phyloP scores from a whole-genome alignment of 495 filamentous ascomycete species.

The Aspergillus nidulans region DNA sequence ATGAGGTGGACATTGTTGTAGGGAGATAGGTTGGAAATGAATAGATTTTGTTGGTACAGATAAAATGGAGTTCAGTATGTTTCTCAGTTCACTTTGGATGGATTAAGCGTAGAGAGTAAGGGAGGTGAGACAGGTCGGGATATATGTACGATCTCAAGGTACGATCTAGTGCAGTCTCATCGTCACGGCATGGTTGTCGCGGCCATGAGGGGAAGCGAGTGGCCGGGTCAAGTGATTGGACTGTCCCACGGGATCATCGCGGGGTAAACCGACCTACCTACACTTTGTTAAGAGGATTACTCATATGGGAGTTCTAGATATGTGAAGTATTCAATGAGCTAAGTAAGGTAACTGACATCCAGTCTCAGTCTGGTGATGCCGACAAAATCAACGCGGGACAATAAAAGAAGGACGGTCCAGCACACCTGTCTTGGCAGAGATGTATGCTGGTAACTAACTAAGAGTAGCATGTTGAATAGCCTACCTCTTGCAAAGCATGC shows the following conservation, averaged over 20 bases:
- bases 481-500: constrained; percentile 10
- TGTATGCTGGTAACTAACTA: constrained; percentile 2
- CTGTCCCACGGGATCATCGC: constrained; percentile 16
- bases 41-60: not conserved
- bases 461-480: constrained; percentile 14
- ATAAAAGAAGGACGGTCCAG: constrained; percentile 1
- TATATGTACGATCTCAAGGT: not conserved
- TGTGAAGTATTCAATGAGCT: not conserved
- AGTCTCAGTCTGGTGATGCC: constrained; percentile 1
- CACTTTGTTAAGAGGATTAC: not conserved
- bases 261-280: constrained; percentile 3
- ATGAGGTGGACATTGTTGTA: constrained; percentile 14
- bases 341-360: not conserved
- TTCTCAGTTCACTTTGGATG: not conserved
- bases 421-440: not conserved
- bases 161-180: not conserved
- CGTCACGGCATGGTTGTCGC: constrained; percentile 1
- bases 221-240: constrained; percentile 19
- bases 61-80: not conserved
- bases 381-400: constrained; percentile 6
- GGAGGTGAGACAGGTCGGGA: not conserved
- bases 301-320: not conserved
- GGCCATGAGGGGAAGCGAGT: constrained; percentile 9
- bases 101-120: not conserved
- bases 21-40: not conserved